Evolutionary conservation across 768 basidiomycete species (phyloP), one percentile per base, ranked within the genome.

Genomic region (Basidioascus undulatus): DNA sequence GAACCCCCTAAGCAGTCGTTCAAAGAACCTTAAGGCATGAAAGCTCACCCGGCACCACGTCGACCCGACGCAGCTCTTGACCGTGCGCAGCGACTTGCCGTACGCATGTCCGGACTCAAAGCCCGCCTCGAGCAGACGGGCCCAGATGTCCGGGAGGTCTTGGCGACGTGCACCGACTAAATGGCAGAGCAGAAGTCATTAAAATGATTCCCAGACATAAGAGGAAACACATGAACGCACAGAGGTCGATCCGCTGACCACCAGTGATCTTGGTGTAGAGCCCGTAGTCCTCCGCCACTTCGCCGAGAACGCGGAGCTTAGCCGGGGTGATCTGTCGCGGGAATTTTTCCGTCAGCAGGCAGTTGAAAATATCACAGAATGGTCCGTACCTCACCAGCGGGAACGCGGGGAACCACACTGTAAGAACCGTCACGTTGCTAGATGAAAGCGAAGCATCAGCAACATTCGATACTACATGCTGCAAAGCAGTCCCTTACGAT

Each of bases 41-140:
- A 4, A 27, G 37, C 26, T 12, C 12, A 27, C 43, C 24, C 47
- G 39, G 38, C 57, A 59, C 53, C 67, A 74, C 12, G 61, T 67
- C 1, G 69, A 70, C n/a, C 75, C 74, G 35, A 80, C 76, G 49
- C 77, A 78, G 0, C 68, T 70, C 57, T 80, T 78, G 38, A 80
- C 74, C 0, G 75, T 76, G n/a, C 76, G 62, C 28, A 78, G 57
- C 9, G 67, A 62, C 49, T 69, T 69, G 44, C 74, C 76, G 51
- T 78, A 78, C 0, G 72, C 77, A 50, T 77, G 75, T 2, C 76
- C 76, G 28, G 71, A 74, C 55, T 78, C 74, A 47, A 80, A 74
- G 7, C 76, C 76, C 4, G 71, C 73, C 5, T 59, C 55, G 41
- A 67, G 61, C 6, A 76, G 65, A 48, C 69, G 67, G 42, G 44